Conservation (phyloP, 306 rosid species). For the Geum urbanum region DNA sequence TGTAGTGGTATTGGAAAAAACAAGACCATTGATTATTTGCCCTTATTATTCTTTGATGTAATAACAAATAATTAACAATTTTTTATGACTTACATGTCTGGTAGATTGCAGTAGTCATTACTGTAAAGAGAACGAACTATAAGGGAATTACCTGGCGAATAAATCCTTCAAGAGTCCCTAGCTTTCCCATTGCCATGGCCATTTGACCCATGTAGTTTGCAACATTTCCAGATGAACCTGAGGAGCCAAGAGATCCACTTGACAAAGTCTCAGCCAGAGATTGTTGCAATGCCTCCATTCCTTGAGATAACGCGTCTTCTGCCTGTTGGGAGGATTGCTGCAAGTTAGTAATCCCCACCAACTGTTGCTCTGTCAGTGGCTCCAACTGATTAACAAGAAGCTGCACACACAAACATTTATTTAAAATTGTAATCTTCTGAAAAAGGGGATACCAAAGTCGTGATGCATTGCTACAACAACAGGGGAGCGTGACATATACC, state of each 20-base stretch:
- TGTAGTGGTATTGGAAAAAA: too few relatives aligned
- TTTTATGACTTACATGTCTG: too few relatives aligned
- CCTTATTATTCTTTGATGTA: neutral
- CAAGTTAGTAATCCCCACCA: constrained; percentile 72
- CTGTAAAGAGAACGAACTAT: neutral
- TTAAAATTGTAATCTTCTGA: too few relatives aligned
- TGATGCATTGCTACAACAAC: neutral
- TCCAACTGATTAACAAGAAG: constrained; percentile 84
- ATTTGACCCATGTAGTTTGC: constrained; percentile 98
- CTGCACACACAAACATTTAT: constrained; percentile 42
- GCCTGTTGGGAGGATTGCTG: constrained; percentile 97
- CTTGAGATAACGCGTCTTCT: constrained; percentile 98
- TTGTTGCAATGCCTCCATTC: constrained; percentile 97
- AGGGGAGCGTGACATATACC: too few relatives aligned
- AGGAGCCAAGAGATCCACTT: constrained; percentile 62
- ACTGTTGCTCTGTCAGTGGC: constrained; percentile 93
- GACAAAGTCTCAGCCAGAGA: constrained; percentile 87
- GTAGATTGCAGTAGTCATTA: neutral
- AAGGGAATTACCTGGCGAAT: constrained; percentile 71
- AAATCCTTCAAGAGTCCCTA: constrained; percentile 87
- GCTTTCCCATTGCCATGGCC: constrained; percentile 99
- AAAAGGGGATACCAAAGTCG: neutral
- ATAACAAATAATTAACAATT: neutral
- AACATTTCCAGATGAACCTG: constrained; percentile 83
- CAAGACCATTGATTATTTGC: neutral